Evolutionary conservation across 768 basidiomycete genomes (phyloP).

Genomic region (Kwoniella sp.): DNA sequence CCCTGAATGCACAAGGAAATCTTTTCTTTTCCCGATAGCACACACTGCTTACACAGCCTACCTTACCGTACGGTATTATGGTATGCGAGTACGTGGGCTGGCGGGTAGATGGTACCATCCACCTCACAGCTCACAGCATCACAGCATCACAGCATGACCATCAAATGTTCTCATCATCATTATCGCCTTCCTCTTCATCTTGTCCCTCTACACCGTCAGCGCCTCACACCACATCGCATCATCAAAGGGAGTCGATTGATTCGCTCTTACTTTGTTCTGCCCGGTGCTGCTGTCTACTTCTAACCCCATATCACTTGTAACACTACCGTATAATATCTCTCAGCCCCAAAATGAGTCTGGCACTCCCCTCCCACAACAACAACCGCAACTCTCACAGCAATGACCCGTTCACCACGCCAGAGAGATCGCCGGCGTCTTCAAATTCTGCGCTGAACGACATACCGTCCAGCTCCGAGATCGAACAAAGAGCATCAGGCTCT

Average conservation of each 20-base stretch:
- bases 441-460: constrained; percentile 1
- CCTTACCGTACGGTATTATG: too few relatives aligned
- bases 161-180: background rate
- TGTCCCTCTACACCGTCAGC: background rate
- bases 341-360: constrained; percentile 13
- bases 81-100: too few relatives aligned
- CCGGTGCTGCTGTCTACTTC: background rate
- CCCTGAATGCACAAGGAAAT: background rate
- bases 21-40: too few relatives aligned
- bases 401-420: constrained; percentile 17
- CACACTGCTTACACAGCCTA: background rate
- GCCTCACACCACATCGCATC: too few relatives aligned
- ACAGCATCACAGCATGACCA: background rate
- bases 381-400: background rate
- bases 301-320: background rate
- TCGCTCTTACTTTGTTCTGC: background rate
- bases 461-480: background rate
- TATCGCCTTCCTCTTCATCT: background rate
- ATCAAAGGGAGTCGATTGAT: background rate
- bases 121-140: background rate
- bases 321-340: background rate
- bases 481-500: constrained; percentile 1
- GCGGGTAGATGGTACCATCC: too few relatives aligned
- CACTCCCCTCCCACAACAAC: constrained; percentile 16
- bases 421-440: constrained; percentile 9